Conservation (phyloP, 2,329 filamentous ascomycete species). For the Penicillium thymicola region DNA sequence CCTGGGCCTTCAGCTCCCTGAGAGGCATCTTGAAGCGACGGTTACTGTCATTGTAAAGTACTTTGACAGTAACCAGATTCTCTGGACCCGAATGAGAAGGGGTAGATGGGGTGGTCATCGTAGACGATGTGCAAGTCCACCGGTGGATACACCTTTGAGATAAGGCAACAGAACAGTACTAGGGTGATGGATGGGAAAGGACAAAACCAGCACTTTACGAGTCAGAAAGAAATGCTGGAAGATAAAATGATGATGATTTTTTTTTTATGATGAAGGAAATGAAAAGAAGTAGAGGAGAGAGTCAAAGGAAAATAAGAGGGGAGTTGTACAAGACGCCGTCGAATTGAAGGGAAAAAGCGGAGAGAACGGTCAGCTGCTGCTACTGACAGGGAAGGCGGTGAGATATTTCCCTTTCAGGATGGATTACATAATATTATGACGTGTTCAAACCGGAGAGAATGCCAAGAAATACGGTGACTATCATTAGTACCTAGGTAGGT, state of each 20-base stretch:
- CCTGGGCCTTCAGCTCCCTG: slow-evolving; percentile 70
- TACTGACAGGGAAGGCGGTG: slow-evolving; percentile 1
- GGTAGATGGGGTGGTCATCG: slow-evolving; percentile 41
- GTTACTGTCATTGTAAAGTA: slow-evolving; percentile 70
- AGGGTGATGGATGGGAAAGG: not conserved
- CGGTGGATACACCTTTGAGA: slow-evolving; percentile 12
- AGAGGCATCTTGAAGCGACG: slow-evolving; percentile 87
- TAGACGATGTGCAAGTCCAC: slow-evolving; percentile 5
- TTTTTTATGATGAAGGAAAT: slow-evolving; percentile 13
- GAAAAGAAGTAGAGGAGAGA: slow-evolving; percentile 11
- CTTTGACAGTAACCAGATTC: slow-evolving; percentile 80
- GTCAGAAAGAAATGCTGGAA: slow-evolving; percentile 6
- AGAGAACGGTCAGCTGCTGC: slow-evolving; percentile 10
- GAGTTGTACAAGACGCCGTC: slow-evolving; percentile 15
- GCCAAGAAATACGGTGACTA: not conserved
- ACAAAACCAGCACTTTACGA: slow-evolving; percentile 9
- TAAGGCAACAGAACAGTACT: slow-evolving; percentile 12
- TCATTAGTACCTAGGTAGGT: too few species aligned
- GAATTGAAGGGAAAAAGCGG: slow-evolving; percentile 15
- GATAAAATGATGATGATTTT: slow-evolving; percentile 10
- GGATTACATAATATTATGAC: slow-evolving; percentile 2
- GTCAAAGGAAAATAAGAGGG: slow-evolving; percentile 14
- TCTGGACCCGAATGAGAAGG: slow-evolving; percentile 54
- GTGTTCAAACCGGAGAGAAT: not conserved
- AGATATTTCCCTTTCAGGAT: not conserved